Percentiles rank a stretch among this genome's conserved stretches.
Conservation (phyloP, 257 asterid species). For the Cinchona pubescens region DNA sequence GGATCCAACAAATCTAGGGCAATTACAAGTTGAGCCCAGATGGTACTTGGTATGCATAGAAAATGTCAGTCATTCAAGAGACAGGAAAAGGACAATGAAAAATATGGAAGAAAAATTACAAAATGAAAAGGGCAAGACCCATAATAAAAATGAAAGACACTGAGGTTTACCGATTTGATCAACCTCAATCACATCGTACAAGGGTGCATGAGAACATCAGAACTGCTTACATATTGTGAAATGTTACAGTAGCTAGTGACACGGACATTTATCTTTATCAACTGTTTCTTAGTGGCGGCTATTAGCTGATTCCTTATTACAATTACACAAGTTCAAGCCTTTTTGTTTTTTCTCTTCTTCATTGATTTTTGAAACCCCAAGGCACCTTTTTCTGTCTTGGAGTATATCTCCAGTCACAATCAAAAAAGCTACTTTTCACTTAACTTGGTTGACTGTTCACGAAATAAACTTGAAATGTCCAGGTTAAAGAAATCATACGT, state of each 20-base stretch:
- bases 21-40: background rate
- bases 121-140: background rate
- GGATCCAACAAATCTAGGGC: background rate
- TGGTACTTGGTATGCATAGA: background rate
- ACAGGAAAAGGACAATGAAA: background rate
- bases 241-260: background rate
- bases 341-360: background rate
- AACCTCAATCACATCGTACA: constrained; percentile 8
- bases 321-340: background rate
- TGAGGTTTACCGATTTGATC: background rate
- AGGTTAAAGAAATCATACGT: background rate
- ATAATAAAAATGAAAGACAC: background rate
- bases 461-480: background rate
- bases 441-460: too few species aligned
- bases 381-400: background rate
- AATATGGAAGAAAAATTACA: background rate
- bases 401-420: background rate
- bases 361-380: background rate
- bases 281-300: background rate
- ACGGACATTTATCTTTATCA: background rate
- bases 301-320: background rate
- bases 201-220: constrained; percentile 11
- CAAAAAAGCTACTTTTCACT: background rate
- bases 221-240: background rate
- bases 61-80: background rate